Conservation (phyloP, 345 rosid genomes). For the Eucalyptus sp. region DNA sequence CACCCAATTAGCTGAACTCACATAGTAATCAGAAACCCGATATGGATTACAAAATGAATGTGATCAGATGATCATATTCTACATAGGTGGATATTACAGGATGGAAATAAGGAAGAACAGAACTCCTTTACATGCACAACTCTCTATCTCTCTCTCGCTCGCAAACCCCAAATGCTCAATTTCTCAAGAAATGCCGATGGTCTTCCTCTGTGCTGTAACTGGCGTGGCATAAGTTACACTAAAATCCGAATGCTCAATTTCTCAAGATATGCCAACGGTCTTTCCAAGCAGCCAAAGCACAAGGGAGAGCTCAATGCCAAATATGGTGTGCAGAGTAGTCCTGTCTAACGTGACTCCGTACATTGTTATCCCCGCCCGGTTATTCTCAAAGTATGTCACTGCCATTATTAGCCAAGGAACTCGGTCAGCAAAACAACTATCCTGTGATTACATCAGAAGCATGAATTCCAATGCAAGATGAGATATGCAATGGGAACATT, state of each 20-base stretch:
- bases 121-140: neutral
- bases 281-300: slow-evolving; percentile 89
- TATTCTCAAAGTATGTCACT: slow-evolving; percentile 94
- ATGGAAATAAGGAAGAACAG: neutral
- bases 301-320: slow-evolving; percentile 73
- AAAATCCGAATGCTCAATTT: neutral
- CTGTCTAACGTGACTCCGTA: slow-evolving; percentile 76
- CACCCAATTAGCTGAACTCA: neutral
- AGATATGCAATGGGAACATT: neutral
- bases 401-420: slow-evolving; percentile 1
- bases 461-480: neutral
- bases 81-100: neutral
- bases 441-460: neutral
- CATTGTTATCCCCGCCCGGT: slow-evolving; percentile 76
- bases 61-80: neutral
- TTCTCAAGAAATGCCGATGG: slow-evolving; percentile 32
- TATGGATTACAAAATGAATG: neutral
- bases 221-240: neutral
- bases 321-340: slow-evolving; percentile 70
- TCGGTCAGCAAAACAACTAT: neutral
- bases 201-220: neutral
- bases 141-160: neutral
- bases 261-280: slow-evolving; percentile 62
- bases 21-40: neutral
- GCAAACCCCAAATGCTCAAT: neutral